Conservation (phyloP, 129 eudicot genomes). For the Artemisia tridentata region DNA sequence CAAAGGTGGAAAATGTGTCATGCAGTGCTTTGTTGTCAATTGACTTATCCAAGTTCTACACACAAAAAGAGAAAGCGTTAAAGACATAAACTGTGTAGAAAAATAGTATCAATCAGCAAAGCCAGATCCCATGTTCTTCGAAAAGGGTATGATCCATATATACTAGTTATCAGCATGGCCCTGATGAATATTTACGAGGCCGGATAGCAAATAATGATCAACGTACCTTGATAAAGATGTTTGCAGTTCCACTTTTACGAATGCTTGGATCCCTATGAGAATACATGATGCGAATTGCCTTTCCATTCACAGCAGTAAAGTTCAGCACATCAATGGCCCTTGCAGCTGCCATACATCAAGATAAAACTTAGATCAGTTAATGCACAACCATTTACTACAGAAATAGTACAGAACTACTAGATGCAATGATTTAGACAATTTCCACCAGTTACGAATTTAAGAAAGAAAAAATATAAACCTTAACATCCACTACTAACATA, state of each 20-base stretch:
- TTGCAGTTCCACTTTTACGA: constrained; percentile 75
- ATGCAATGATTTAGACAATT: no score
- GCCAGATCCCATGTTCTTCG: no score
- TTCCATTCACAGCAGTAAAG: constrained; percentile 69
- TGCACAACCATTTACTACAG: no score
- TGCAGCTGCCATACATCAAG: constrained; percentile 43
- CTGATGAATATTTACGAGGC: neutral
- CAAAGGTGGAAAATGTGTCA: constrained; percentile 46
- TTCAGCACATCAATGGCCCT: constrained; percentile 72
- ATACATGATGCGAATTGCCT: constrained; percentile 64
- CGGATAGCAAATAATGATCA: neutral
- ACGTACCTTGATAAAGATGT: constrained; percentile 73
- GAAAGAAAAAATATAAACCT: no score
- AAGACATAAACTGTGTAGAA: no score
- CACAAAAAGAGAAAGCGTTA: neutral
- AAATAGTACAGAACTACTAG: no score
- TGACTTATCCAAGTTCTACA: constrained; percentile 57
- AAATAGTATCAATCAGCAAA: no score
- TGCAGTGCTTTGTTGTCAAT: constrained; percentile 50
- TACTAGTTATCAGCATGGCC: no score
- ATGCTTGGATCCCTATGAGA: constrained; percentile 78
- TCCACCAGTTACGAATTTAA: no score
- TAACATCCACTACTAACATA: no score
- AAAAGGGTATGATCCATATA: no score
- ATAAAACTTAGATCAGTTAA: neutral